A percentile compares a stretch with the other conserved stretches of the same genome.
These are phyloP conservation scores for Cyberlindnera meyerae DNA, from an alignment of 805 yeast genomes.

Conservation along the genomic window DNA sequence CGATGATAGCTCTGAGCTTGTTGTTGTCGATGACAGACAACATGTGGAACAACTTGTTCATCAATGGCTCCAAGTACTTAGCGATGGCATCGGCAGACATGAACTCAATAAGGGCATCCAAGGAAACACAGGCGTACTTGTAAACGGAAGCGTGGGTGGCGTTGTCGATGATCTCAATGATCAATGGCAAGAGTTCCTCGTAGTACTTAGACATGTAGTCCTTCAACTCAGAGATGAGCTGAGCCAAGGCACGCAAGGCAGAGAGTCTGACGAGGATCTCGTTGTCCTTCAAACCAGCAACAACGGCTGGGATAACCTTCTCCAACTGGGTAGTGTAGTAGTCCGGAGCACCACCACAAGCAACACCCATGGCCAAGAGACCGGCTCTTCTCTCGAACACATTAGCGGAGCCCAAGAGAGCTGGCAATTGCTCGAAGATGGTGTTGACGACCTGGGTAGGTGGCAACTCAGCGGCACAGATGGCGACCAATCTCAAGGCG, in stretches of 20 bases:
- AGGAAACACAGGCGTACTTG: conserved; percentile 84
- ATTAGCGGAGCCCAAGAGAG: conserved; percentile 57
- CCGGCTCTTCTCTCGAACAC: conserved; percentile 84
- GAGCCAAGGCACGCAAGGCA: conserved; percentile 76
- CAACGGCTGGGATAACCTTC: conserved; percentile 65
- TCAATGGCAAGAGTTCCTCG: conserved; percentile 75
- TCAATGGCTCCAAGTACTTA: conserved; percentile 78
- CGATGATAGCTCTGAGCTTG: conserved; percentile 67
- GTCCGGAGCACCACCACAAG: conserved; percentile 93
- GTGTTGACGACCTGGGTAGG: conserved; percentile 89
- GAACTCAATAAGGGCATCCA: conserved; percentile 89
- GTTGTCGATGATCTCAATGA: conserved; percentile 80
- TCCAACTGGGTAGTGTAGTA: conserved; percentile 71
- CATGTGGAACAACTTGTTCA: conserved; percentile 84
- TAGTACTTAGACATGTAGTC: conserved; percentile 82
- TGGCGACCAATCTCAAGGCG: conserved; percentile 75
- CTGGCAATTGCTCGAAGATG: conserved; percentile 58
- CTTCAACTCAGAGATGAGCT: conserved; percentile 78
- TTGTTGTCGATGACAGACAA: conserved; percentile 73
- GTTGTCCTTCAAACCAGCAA: conserved; percentile 71
- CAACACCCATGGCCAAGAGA: conserved; percentile 71
- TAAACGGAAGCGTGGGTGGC: conserved; percentile 80
- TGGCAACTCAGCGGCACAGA: conserved; percentile 79
- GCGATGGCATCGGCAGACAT: conserved; percentile 83
- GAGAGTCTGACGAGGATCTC: conserved; percentile 76